A percentile compares a stretch with the other conserved stretches of the same genome.
These are phyloP conservation scores for Cladosporium sp. DNA, from an alignment of 2,329 filamentous ascomycete genomes.

Conservation along the genomic window DNA sequence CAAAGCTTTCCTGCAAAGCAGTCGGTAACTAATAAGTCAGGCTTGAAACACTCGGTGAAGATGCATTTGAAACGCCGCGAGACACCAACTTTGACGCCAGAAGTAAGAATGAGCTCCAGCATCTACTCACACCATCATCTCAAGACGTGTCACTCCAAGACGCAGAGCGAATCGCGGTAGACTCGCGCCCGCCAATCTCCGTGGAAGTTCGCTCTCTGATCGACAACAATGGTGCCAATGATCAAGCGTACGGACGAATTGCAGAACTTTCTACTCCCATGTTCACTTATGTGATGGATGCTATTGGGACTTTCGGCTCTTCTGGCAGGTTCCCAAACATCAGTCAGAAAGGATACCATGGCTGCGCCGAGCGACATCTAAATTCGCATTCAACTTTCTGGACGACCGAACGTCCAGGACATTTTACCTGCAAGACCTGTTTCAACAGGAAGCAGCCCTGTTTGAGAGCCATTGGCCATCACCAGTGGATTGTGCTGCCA, in stretches of 20 bases:
- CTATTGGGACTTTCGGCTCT: not conserved
- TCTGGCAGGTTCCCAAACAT: not conserved
- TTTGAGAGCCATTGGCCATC: slow-evolving; percentile 17
- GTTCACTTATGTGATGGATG: not conserved
- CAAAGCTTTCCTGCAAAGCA: too few relatives aligned
- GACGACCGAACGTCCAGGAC: slow-evolving; percentile 13
- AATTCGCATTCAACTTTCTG: not conserved
- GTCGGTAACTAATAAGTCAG: not conserved
- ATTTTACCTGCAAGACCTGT: slow-evolving; percentile 23
- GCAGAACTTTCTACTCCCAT: not conserved
- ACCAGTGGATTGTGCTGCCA: slow-evolving; percentile 17
- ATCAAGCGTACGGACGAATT: not conserved
- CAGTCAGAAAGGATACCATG: not conserved
- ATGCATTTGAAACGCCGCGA: not conserved
- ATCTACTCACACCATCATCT: not conserved
- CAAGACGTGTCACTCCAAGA: not conserved
- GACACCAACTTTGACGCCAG: not conserved
- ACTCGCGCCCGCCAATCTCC: not conserved
- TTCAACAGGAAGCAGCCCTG: slow-evolving; percentile 22
- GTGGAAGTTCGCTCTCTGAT: not conserved
- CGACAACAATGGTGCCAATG: not conserved
- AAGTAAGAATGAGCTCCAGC: not conserved
- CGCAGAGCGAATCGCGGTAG: not conserved
- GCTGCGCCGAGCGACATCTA: not conserved
- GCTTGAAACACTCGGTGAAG: not conserved